Conservation (phyloP, 2,329 filamentous ascomycete species). For the Bimuria novae-zelandiae region DNA sequence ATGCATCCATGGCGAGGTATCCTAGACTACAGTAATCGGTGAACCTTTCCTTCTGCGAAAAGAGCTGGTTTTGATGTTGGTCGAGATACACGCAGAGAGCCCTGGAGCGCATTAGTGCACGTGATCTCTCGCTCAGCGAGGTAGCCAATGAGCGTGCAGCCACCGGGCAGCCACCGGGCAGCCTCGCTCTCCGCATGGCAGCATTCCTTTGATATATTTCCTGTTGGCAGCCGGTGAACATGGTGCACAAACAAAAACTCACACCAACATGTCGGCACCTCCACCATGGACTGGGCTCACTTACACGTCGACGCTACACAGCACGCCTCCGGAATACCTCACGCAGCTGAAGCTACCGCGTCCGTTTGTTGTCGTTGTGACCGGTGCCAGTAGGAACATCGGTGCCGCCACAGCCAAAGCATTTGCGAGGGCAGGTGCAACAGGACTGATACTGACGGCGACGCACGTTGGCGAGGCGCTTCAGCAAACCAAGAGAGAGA, state of each 20-base stretch:
- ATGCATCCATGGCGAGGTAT: no score
- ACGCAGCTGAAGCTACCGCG: neutral
- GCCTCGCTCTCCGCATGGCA: no score
- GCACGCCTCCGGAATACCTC: neutral
- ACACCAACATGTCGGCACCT: neutral
- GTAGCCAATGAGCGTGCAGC: no score
- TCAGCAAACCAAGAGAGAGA: neutral
- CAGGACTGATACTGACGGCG: slow-evolving; percentile 14
- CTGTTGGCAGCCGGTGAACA: no score
- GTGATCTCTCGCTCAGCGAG: no score
- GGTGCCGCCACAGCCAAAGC: slow-evolving; percentile 14
- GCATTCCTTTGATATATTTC: no score
- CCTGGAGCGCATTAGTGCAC: no score
- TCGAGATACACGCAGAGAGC: no score
- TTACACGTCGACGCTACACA: slow-evolving; percentile 2
- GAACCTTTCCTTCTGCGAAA: no score
- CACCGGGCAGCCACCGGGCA: no score
- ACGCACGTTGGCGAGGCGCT: neutral
- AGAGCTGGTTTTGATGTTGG: no score
- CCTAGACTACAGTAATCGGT: no score
- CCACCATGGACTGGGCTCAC: slow-evolving; percentile 7
- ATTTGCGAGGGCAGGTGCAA: slow-evolving; percentile 20
- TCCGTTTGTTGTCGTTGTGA: neutral
- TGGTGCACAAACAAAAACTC: neutral
- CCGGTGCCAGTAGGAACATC: slow-evolving; percentile 15